phyloP scores from a whole-genome alignment of 2,329 filamentous ascomycete genomes.

The Colletotrichum agaves region DNA sequence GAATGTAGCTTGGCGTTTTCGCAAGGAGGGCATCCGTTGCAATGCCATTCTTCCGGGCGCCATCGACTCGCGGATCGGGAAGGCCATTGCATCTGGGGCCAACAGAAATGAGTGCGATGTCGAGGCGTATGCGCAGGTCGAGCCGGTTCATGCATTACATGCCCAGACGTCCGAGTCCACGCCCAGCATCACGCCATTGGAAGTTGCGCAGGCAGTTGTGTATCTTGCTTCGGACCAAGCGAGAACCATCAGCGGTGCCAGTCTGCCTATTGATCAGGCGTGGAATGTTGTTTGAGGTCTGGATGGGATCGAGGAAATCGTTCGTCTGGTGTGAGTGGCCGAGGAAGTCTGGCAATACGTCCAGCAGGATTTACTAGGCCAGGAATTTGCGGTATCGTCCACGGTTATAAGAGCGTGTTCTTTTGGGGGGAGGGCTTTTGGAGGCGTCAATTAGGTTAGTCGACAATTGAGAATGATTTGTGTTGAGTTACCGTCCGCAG shows the following conservation, averaged over 20 bases:
- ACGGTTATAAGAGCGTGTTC: too few species aligned
- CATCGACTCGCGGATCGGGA: slow-evolving; percentile 45
- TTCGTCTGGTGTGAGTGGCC: too few species aligned
- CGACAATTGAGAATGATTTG: too few species aligned
- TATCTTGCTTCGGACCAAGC: slow-evolving; percentile 50
- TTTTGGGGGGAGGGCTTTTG: too few species aligned
- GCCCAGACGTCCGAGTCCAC: slow-evolving; percentile 38
- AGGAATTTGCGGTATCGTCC: too few species aligned
- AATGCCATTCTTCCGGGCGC: slow-evolving; percentile 46
- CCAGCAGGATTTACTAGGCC: too few species aligned
- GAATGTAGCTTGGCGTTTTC: slow-evolving; percentile 58
- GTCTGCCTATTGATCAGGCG: slow-evolving; percentile 49
- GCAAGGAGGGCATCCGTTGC: slow-evolving; percentile 51
- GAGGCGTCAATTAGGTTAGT: too few species aligned
- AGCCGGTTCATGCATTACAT: slow-evolving; percentile 47
- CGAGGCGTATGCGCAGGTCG: slow-evolving; percentile 41
- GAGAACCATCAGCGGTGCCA: slow-evolving; percentile 48
- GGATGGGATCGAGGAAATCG: too few species aligned
- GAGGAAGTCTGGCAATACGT: too few species aligned
- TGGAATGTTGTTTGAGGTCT: slow-evolving; percentile 47
- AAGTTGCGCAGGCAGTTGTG: slow-evolving; percentile 50
- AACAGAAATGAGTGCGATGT: slow-evolving; percentile 41
- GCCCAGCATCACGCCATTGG: slow-evolving; percentile 43
- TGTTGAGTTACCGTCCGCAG: too few species aligned
- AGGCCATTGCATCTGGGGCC: slow-evolving; percentile 39